Conservation (phyloP, 371 early-diverging fungal genomes). For the Zancudomyces culisetae region DNA sequence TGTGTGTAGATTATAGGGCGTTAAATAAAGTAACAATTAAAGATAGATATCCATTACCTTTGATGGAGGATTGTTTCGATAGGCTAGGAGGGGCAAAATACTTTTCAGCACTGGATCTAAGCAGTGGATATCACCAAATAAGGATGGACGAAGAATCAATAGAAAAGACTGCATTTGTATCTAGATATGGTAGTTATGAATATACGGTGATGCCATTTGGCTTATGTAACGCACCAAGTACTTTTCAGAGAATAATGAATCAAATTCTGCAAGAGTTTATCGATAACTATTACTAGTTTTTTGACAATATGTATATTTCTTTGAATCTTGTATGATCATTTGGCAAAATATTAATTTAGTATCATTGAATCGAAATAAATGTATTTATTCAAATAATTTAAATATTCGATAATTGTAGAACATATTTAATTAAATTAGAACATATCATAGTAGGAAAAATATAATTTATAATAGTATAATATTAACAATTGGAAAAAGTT, state of each 20-base stretch:
- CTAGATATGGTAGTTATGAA: background rate
- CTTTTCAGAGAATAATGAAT: conserved; percentile 7
- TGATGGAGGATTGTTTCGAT: conserved; percentile 4
- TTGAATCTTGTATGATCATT: conserved; percentile 27
- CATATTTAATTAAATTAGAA: no score
- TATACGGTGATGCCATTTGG: conserved; percentile 6
- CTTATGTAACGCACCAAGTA: background rate
- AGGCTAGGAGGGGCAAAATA: conserved; percentile 1
- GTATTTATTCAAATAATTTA: no score
- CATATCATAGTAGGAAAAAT: no score
- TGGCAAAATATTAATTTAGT: conserved; percentile 39
- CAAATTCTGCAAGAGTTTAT: background rate
- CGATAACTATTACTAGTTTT: no score
- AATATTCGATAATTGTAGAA: no score
- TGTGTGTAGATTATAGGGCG: conserved; percentile 2
- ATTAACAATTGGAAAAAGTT: no score
- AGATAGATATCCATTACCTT: conserved; percentile 5
- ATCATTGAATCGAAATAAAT: no score
- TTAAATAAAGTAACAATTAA: conserved; percentile 1
- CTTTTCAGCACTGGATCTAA: conserved; percentile 4
- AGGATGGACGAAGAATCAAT: conserved; percentile 3
- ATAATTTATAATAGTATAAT: no score
- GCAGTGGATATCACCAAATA: conserved; percentile 5
- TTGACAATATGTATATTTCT: no score
- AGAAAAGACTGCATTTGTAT: conserved; percentile 8